phyloP scores from a whole-genome alignment of 2,329 filamentous ascomycete genomes.

The Cytospora leucostoma region DNA sequence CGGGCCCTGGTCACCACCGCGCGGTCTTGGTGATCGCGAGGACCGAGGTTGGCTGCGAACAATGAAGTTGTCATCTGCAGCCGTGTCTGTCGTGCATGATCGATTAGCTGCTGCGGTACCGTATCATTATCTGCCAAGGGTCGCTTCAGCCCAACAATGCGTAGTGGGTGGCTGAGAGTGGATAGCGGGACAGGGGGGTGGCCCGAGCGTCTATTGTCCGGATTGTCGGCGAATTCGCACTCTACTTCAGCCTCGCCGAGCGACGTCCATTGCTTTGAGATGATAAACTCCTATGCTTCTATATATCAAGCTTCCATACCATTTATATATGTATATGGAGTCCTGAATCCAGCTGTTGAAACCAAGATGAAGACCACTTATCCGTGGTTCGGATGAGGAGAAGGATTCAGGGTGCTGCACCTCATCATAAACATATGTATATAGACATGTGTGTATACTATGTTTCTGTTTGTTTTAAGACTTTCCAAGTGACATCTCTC shows the following conservation, averaged over 20 bases:
- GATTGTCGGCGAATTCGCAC: not conserved
- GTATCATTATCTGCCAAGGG: constrained; percentile 2
- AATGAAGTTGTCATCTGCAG: constrained; percentile 27
- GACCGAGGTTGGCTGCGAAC: constrained; percentile 12
- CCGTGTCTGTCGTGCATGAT: constrained; percentile 9
- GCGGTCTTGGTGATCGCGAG: constrained; percentile 14
- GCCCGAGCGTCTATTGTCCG: constrained; percentile 1
- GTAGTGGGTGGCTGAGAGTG: not conserved
- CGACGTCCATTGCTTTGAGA: not conserved
- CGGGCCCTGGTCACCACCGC: constrained; percentile 16
- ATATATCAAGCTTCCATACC: not conserved
- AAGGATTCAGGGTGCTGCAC: too few species aligned
- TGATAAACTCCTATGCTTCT: not conserved
- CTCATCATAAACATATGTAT: too few species aligned
- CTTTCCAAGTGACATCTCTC: not conserved
- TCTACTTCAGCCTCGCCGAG: not conserved
- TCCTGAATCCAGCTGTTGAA: too few species aligned
- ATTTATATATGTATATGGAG: too few species aligned
- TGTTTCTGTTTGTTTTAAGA: too few species aligned
- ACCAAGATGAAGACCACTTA: too few species aligned
- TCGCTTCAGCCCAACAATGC: not conserved
- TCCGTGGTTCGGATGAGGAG: too few species aligned
- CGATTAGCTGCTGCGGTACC: not conserved
- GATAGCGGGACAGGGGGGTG: constrained; percentile 8
- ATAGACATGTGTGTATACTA: too few species aligned